A percentile compares a stretch with the other conserved stretches of the same genome.
phyloP scores from a whole-genome alignment of 140 eudicot genomes.

The Bidens hawaiensis region DNA sequence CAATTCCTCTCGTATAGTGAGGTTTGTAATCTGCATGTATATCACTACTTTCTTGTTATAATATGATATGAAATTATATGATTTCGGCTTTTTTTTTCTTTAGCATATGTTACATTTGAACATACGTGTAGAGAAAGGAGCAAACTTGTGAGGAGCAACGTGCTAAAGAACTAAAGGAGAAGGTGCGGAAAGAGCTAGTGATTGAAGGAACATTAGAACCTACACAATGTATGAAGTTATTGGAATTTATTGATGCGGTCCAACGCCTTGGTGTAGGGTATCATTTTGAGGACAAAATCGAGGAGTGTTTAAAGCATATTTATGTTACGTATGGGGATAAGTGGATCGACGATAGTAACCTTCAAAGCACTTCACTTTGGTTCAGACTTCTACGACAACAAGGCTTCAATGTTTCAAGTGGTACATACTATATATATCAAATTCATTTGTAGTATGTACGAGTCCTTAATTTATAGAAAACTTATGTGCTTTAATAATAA shows the following conservation, averaged over 20 bases:
- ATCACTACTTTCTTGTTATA: neutral
- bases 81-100: too few species aligned
- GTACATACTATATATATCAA: constrained; percentile 43
- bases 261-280: constrained; percentile 36
- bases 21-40: neutral
- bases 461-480: too few species aligned
- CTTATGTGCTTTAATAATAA: too few species aligned
- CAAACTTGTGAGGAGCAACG: constrained; percentile 8
- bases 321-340: constrained; percentile 7
- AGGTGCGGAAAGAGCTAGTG: constrained; percentile 24
- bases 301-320: constrained; percentile 11
- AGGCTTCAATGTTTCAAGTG: constrained; percentile 45
- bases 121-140: constrained; percentile 9
- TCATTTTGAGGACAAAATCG: constrained; percentile 32
- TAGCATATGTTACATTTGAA: neutral
- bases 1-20: constrained; percentile 22
- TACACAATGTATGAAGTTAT: constrained; percentile 8
- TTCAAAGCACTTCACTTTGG: constrained; percentile 33
- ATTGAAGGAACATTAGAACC: neutral
- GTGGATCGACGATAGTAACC: constrained; percentile 13
- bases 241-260: constrained; percentile 24
- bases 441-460: too few species aligned
- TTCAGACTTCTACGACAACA: constrained; percentile 62
- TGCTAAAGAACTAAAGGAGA: constrained; percentile 22
- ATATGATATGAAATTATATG: neutral